phyloP scores from a whole-genome alignment of 2,329 filamentous ascomycete genomes.

The Talaromyces sp. region DNA sequence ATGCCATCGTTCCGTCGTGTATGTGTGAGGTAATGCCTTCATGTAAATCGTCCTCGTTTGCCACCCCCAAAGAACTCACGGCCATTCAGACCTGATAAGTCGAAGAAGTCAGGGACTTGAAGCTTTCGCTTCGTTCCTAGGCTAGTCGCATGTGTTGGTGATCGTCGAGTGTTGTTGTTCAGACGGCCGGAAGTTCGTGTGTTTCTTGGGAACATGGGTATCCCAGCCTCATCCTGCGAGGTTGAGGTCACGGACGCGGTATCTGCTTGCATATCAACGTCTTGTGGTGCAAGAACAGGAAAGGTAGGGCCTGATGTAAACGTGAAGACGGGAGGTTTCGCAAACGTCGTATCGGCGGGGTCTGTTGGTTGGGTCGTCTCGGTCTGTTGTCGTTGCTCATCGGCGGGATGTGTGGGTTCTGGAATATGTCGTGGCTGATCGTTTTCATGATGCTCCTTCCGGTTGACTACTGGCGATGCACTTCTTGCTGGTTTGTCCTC shows the following conservation, averaged over 20 bases:
- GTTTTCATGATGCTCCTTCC: conserved; percentile 32
- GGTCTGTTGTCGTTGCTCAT: conserved; percentile 16
- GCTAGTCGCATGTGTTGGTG: conserved; percentile 35
- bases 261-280: conserved; percentile 46
- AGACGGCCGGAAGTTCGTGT: conserved; percentile 39
- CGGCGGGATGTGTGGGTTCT: conserved; percentile 15
- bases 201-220: conserved; percentile 44
- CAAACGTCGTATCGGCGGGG: conserved; percentile 20
- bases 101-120: conserved; percentile 49
- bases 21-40: conserved; percentile 26
- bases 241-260: conserved; percentile 25
- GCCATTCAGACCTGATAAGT: conserved; percentile 44
- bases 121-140: conserved; percentile 49
- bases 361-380: conserved; percentile 24
- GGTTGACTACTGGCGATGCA: conserved; percentile 33
- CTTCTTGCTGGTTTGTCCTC: conserved; percentile 41
- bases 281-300: conserved; percentile 36
- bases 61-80: conserved; percentile 45
- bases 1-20: conserved; percentile 17
- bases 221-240: conserved; percentile 24
- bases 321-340: conserved; percentile 40
- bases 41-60: conserved; percentile 48
- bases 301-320: conserved; percentile 44
- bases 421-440: conserved; percentile 22
- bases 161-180: conserved; percentile 38